These are phyloP conservation scores for Salix dunnii DNA, from an alignment of 345 rosid genomes.

Conservation along the genomic window DNA sequence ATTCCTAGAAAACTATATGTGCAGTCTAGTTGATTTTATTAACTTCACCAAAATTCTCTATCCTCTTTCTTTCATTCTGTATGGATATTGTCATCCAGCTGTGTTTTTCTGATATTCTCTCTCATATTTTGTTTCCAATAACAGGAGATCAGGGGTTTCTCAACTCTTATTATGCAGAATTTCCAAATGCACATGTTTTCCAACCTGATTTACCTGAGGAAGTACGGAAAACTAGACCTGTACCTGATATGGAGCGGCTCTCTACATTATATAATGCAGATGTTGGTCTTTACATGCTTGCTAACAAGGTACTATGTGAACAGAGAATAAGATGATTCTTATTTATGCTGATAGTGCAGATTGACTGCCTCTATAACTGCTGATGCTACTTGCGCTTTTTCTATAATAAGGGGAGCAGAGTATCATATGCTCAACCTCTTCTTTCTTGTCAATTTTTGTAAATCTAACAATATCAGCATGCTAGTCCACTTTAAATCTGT, in stretches of 20 bases:
- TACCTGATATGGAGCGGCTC: slow-evolving; percentile 84
- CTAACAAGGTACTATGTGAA: slow-evolving; percentile 68
- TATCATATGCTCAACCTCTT: background rate
- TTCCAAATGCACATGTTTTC: slow-evolving; percentile 82
- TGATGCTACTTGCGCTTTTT: background rate
- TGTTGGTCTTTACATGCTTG: slow-evolving; percentile 98
- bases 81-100: background rate
- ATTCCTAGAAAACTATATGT: background rate
- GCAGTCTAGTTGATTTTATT: background rate
- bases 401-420: background rate
- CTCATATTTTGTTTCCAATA: background rate
- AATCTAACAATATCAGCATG: background rate
- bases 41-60: background rate
- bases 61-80: background rate
- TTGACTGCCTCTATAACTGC: background rate
- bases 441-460: background rate
- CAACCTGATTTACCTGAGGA: slow-evolving; percentile 63
- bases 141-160: slow-evolving; percentile 88
- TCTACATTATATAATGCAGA: slow-evolving; percentile 92
- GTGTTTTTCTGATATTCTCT: background rate
- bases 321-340: background rate
- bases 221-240: slow-evolving; percentile 50
- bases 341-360: background rate
- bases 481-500: background rate
- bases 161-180: slow-evolving; percentile 73